phyloP scores from a whole-genome alignment of 2,329 filamentous ascomycete genomes.

The Didymosphaeria variabile region DNA sequence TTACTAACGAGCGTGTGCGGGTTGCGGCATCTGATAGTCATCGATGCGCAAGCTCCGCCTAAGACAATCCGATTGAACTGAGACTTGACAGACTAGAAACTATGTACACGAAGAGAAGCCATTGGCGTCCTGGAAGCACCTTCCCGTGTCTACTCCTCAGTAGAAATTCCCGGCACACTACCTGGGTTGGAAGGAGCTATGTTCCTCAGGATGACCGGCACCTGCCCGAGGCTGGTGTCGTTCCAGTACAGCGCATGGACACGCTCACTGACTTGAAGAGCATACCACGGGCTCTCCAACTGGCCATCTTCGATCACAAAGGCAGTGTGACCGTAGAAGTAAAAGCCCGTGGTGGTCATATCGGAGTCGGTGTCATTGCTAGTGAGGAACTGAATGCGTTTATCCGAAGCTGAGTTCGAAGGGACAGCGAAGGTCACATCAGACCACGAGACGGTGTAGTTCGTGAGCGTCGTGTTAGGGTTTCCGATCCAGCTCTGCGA shows the following conservation, averaged over 20 bases:
- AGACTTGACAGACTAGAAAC: not conserved
- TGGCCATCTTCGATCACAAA: constrained; percentile 21
- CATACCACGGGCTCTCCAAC: constrained; percentile 28
- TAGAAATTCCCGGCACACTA: not conserved
- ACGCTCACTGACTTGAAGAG: constrained; percentile 20
- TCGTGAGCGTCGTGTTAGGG: constrained; percentile 25
- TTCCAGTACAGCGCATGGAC: constrained; percentile 34
- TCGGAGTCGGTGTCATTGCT: constrained; percentile 10
- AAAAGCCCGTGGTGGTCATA: constrained; percentile 24
- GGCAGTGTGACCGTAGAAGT: constrained; percentile 32
- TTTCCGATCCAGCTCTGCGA: constrained; percentile 22
- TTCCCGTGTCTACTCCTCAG: not conserved
- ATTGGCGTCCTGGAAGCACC: not conserved
- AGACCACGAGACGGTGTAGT: constrained; percentile 24
- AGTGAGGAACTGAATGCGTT: constrained; percentile 29
- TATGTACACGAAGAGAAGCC: not conserved
- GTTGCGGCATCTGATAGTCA: not conserved
- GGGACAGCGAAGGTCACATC: constrained; percentile 31
- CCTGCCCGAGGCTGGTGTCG: constrained; percentile 29
- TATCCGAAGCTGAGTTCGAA: constrained; percentile 13
- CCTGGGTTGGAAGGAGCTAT: constrained; percentile 27
- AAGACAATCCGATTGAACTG: not conserved
- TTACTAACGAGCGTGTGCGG: not conserved
- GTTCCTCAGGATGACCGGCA: constrained; percentile 28
- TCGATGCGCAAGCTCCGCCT: not conserved